Evolutionary conservation across 495 filamentous ascomycete species (phyloP).

Genomic region (Letharia lupina): DNA sequence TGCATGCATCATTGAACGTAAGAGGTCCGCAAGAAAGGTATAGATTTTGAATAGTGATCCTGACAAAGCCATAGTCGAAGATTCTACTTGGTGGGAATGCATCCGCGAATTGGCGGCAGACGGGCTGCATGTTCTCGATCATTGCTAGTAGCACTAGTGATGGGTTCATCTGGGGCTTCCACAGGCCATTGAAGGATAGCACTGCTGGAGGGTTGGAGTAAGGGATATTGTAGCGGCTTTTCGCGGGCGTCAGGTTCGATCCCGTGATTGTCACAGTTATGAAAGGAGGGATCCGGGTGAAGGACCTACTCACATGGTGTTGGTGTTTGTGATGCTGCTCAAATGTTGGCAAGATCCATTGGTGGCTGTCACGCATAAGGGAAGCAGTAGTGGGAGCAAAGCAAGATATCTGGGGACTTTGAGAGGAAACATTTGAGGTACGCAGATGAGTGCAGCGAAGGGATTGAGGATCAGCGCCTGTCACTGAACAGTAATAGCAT

Average conservation of each 20-base stretch:
- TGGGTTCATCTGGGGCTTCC: background rate
- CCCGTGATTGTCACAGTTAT: background rate
- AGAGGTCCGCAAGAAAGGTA: background rate
- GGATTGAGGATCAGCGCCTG: background rate
- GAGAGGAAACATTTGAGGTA: background rate
- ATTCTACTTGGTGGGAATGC: background rate
- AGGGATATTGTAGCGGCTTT: background rate
- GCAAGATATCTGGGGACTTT: background rate
- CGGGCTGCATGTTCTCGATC: slow-evolving; percentile 2
- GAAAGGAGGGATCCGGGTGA: background rate
- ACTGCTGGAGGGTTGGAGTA: background rate
- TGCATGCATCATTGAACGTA: slow-evolving; percentile 11
- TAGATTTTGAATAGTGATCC: slow-evolving; percentile 1
- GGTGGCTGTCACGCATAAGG: background rate
- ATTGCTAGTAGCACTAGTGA: background rate
- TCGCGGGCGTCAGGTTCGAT: background rate
- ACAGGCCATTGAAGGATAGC: background rate
- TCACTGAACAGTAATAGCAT: too few species aligned
- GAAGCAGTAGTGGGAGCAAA: background rate
- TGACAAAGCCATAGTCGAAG: background rate
- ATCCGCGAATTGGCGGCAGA: background rate
- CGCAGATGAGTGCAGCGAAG: background rate
- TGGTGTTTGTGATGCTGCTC: background rate
- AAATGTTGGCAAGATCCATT: background rate
- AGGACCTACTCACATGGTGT: background rate